phyloP scores from a whole-genome alignment of 2,329 filamentous ascomycete species.

The Elsinoe necatrix region DNA sequence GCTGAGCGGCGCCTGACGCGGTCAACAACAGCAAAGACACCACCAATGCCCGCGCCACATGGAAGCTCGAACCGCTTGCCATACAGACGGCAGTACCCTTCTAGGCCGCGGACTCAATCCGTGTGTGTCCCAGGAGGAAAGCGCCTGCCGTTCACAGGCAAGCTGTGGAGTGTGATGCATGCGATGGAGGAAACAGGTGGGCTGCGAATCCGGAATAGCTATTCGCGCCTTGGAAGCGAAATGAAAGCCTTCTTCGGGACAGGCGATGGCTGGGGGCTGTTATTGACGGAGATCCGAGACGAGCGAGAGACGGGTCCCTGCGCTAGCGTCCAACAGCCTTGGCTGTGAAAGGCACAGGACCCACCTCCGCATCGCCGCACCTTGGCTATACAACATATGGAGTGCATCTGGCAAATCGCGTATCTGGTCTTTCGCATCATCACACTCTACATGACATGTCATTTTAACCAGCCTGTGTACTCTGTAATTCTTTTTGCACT shows the following conservation, averaged over 20 bases:
- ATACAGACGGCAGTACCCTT: neutral
- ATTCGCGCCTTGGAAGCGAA: neutral
- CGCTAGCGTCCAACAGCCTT: neutral
- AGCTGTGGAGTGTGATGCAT: neutral
- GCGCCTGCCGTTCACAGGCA: neutral
- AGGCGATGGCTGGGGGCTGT: neutral
- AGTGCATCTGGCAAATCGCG: neutral
- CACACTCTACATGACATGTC: neutral
- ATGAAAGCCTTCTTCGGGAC: neutral
- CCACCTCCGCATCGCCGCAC: neutral
- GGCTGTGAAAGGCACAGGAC: neutral
- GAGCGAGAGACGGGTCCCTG: slow-evolving; percentile 1
- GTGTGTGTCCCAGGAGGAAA: neutral
- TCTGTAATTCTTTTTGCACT: slow-evolving; percentile 44
- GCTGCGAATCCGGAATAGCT: neutral
- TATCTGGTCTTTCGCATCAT: too few relatives aligned
- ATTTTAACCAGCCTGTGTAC: neutral
- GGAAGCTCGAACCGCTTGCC: neutral
- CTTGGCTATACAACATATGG: too few relatives aligned
- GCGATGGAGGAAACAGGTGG: neutral
- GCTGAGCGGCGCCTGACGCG: slow-evolving; percentile 14
- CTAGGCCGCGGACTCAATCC: too few relatives aligned
- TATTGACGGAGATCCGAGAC: neutral
- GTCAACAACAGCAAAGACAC: neutral
- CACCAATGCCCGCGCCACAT: neutral